phyloP scores from a whole-genome alignment of 805 yeast species.

The Yarrowia yakushimensis region DNA sequence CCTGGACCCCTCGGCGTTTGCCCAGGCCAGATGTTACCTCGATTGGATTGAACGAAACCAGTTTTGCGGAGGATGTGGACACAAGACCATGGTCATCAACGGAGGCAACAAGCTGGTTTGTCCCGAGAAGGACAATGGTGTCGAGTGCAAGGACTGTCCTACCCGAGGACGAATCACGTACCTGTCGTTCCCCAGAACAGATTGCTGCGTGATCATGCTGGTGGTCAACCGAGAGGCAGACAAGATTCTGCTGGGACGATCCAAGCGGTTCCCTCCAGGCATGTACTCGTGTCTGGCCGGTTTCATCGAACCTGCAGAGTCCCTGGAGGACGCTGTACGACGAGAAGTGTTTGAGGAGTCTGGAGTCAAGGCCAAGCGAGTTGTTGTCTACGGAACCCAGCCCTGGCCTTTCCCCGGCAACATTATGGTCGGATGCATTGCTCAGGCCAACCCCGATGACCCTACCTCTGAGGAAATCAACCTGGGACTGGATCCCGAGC shows the following conservation, averaged over 20 bases:
- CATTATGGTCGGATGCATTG: conserved; percentile 90
- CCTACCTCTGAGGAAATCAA: conserved; percentile 43
- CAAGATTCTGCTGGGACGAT: conserved; percentile 67
- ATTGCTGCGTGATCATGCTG: conserved; percentile 81
- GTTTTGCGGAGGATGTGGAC: conserved; percentile 87
- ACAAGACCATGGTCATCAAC: conserved; percentile 39
- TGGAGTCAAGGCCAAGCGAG: conserved; percentile 62
- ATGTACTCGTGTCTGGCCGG: conserved; percentile 91
- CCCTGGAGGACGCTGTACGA: conserved; percentile 80
- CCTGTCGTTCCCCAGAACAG: conserved; percentile 87
- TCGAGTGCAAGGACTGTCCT: conserved; percentile 35
- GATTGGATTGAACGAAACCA: conserved; percentile 78
- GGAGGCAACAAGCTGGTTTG: conserved; percentile 44
- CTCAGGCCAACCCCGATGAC: conserved; percentile 65
- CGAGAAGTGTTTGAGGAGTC: conserved; percentile 96
- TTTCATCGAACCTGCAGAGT: conserved; percentile 92
- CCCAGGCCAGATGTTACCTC: conserved; percentile 78
- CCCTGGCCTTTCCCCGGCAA: conserved; percentile 98
- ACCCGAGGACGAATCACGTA: conserved; percentile 56
- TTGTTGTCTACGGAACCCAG: conserved; percentile 68
- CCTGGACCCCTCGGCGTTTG: conserved; percentile 61
- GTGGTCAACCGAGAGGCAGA: conserved; percentile 59
- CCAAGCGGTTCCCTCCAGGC: conserved; percentile 54
- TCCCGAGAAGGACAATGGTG: conserved; percentile 38
- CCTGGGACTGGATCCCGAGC: conserved; percentile 80